Conservation (phyloP, 1,284 basidiomycete genomes). For the Kwoniella shivajii region DNA sequence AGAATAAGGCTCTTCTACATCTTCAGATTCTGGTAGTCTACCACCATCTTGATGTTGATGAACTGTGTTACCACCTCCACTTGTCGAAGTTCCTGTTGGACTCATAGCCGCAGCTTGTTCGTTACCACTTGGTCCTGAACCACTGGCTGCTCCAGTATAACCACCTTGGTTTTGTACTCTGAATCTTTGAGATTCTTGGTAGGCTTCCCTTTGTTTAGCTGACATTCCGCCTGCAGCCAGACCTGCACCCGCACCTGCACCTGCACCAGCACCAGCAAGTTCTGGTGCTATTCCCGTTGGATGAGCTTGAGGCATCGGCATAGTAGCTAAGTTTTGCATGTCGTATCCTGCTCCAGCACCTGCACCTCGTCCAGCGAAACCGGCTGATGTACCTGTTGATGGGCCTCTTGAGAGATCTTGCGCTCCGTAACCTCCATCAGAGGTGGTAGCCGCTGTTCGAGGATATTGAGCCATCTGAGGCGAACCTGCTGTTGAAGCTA, state of each 20-base stretch:
- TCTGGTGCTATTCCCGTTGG: slow-evolving; percentile 15
- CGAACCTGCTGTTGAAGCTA: slow-evolving; percentile 37
- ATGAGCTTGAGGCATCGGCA: slow-evolving; percentile 33
- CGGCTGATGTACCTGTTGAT: slow-evolving; percentile 42
- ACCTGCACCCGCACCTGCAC: slow-evolving; percentile 20
- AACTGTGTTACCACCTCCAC: slow-evolving; percentile 29
- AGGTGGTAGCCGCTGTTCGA: slow-evolving; percentile 35
- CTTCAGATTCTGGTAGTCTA: slow-evolving; percentile 18
- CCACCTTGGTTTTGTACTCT: slow-evolving; percentile 34
- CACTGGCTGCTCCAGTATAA: slow-evolving; percentile 8
- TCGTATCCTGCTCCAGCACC: slow-evolving; percentile 25
- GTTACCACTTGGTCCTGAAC: slow-evolving; percentile 11
- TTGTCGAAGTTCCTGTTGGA: slow-evolving; percentile 21
- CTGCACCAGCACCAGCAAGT: slow-evolving; percentile 15
- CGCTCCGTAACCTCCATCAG: slow-evolving; percentile 34
- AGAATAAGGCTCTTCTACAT: slow-evolving; percentile 21
- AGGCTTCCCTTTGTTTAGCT: slow-evolving; percentile 48
- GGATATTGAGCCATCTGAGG: slow-evolving; percentile 51
- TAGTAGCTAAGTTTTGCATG: slow-evolving; percentile 21
- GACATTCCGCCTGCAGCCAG: slow-evolving; percentile 29
- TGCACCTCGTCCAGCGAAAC: slow-evolving; percentile 46
- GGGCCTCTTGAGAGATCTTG: slow-evolving; percentile 39
- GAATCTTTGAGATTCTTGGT: slow-evolving; percentile 42
- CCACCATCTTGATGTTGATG: slow-evolving; percentile 44
- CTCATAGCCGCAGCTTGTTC: slow-evolving; percentile 16